phyloP scores from a whole-genome alignment of 2,329 filamentous ascomycete species.

The Cytospora piceae region DNA sequence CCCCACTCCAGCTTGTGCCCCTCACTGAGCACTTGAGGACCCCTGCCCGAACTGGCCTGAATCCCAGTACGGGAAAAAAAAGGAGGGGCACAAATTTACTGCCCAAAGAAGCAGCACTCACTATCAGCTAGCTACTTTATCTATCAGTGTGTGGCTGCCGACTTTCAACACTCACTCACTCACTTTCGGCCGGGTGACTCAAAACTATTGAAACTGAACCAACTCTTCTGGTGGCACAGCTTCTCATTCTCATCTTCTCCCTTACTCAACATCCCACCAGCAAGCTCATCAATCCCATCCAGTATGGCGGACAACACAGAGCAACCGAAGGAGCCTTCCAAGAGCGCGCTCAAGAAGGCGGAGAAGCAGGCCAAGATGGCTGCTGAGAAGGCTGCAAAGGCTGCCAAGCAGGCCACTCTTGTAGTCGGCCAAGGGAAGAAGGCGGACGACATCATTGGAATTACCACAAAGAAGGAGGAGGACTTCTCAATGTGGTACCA shows the following conservation, averaged over 20 bases:
- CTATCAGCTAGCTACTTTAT: not conserved
- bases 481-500: constrained; percentile 91
- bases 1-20: constrained; percentile 15
- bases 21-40: not conserved
- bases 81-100: constrained; percentile 9
- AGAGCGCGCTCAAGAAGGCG: constrained; percentile 68
- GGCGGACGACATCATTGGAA: constrained; percentile 76
- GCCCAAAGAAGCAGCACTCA: constrained; percentile 3
- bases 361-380: constrained; percentile 66
- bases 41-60: not conserved
- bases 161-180: not conserved
- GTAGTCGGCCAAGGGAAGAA: constrained; percentile 63
- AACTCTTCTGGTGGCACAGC: constrained; percentile 1
- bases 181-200: constrained; percentile 15
- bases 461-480: constrained; percentile 80
- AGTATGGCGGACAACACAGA: constrained; percentile 35
- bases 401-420: constrained; percentile 58
- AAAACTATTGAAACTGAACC: not conserved
- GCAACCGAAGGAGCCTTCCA: constrained; percentile 50
- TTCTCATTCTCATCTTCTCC: not conserved
- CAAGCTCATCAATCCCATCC: constrained; percentile 15
- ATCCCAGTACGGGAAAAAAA: not conserved
- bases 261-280: not conserved
- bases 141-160: not conserved
- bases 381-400: constrained; percentile 65